Percentiles rank a stretch among this genome's conserved stretches.
Conservation (phyloP, 208 protist genomes). For the Naegleria lovaniensis region DNA sequence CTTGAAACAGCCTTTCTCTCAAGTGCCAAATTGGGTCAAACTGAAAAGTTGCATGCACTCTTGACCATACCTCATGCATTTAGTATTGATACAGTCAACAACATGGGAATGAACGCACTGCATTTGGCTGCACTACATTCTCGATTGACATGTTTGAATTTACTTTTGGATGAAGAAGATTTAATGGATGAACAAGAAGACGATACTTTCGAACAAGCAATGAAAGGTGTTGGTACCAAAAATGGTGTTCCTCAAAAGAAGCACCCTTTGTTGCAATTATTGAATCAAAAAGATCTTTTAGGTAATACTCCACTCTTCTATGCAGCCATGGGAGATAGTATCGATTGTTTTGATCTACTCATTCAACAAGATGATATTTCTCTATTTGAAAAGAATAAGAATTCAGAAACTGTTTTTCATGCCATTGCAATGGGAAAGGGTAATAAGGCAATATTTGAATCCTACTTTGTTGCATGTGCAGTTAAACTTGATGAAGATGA, state of each 20-base stretch:
- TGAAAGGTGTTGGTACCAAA: too few relatives aligned
- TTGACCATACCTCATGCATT: not conserved
- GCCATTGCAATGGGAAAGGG: not conserved
- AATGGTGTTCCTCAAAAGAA: too few relatives aligned
- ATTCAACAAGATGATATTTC: not conserved
- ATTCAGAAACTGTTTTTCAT: not conserved
- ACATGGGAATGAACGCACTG: not conserved
- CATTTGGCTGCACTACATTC: not conserved
- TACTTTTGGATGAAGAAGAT: not conserved
- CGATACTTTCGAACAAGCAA: too few relatives aligned
- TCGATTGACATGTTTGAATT: not conserved
- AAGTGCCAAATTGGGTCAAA: not conserved
- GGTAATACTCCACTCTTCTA: not conserved
- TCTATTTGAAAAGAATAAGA: not conserved
- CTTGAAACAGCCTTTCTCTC: not conserved
- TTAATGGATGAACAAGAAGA: too few relatives aligned
- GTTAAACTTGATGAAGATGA: not conserved
- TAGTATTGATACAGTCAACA: not conserved
- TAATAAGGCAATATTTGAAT: not conserved
- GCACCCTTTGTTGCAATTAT: too few relatives aligned
- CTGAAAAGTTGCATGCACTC: not conserved
- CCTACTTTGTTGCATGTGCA: not conserved
- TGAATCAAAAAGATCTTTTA: not conserved
- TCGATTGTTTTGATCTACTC: not conserved
- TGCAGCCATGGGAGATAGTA: not conserved